phyloP scores from a whole-genome alignment of 2,329 filamentous ascomycete genomes.

The Didymosphaeria variabile region DNA sequence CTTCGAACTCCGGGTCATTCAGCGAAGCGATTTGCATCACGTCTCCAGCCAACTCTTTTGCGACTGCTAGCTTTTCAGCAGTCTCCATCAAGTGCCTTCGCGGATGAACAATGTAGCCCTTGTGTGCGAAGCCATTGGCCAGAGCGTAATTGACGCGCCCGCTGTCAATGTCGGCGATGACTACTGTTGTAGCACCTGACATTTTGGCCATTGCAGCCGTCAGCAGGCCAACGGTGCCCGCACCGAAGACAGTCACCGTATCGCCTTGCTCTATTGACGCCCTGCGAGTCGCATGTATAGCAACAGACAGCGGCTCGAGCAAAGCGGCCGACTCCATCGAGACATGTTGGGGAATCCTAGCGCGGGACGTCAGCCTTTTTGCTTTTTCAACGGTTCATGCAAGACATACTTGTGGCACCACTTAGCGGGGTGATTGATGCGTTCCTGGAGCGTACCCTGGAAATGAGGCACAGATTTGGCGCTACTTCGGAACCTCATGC shows the following conservation, averaged over 20 bases:
- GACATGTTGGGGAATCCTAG: conserved; percentile 51
- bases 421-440: conserved; percentile 55
- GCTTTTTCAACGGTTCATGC: conserved; percentile 38
- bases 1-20: conserved; percentile 49
- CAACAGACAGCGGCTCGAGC: conserved; percentile 75
- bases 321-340: conserved; percentile 51
- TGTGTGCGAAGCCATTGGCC: conserved; percentile 50
- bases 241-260: conserved; percentile 84
- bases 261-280: conserved; percentile 76
- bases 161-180: conserved; percentile 52
- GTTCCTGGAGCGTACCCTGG: conserved; percentile 55
- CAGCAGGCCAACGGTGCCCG: conserved; percentile 68
- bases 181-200: conserved; percentile 52
- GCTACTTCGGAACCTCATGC: conserved; percentile 55
- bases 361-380: conserved; percentile 39
- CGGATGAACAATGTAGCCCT: conserved; percentile 46
- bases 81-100: conserved; percentile 36
- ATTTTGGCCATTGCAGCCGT: conserved; percentile 53
- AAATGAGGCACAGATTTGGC: conserved; percentile 55
- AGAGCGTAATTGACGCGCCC: conserved; percentile 53
- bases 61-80: conserved; percentile 43
- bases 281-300: conserved; percentile 83
- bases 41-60: conserved; percentile 48
- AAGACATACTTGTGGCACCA: conserved; percentile 56
- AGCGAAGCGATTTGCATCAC: conserved; percentile 49